Conservation (phyloP, 148 eudicot species). For the Chenopodium album region DNA sequence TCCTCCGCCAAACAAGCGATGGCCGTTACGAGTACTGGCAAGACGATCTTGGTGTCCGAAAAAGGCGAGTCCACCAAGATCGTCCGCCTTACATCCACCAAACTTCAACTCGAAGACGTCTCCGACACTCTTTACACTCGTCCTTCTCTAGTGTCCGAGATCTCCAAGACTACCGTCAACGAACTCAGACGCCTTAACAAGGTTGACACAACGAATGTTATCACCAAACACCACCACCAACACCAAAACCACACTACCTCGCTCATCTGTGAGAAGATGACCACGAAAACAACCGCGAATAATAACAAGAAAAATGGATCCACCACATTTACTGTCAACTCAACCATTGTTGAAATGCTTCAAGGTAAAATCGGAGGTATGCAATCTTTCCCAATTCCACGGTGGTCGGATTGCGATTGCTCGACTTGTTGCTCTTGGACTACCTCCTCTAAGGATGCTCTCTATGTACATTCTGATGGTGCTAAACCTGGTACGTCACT, state of each 20-base stretch:
- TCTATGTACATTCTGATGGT: conserved; percentile 60
- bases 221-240: neutral
- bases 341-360: conserved; percentile 67
- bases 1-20: conserved; percentile 46
- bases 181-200: conserved; percentile 31
- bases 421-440: conserved; percentile 66
- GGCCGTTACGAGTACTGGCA: conserved; percentile 47
- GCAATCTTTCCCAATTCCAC: conserved; percentile 45
- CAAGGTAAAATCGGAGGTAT: conserved; percentile 55
- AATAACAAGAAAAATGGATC: conserved; percentile 6
- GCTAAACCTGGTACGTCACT: conserved; percentile 46
- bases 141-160: conserved; percentile 57
- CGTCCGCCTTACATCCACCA: conserved; percentile 51
- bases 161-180: conserved; percentile 49
- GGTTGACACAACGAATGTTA: neutral
- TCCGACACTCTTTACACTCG: conserved; percentile 87
- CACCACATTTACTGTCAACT: conserved; percentile 48
- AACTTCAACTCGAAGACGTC: conserved; percentile 68
- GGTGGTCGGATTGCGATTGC: conserved; percentile 97
- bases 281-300: neutral
- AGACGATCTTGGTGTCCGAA: conserved; percentile 64
- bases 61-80: conserved; percentile 53
- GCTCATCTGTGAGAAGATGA: neutral
- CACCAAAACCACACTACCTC: neutral
- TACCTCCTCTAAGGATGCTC: conserved; percentile 52